phyloP scores from a whole-genome alignment of 192 early-diverging fungal genomes.

The Coemansia sp. region DNA sequence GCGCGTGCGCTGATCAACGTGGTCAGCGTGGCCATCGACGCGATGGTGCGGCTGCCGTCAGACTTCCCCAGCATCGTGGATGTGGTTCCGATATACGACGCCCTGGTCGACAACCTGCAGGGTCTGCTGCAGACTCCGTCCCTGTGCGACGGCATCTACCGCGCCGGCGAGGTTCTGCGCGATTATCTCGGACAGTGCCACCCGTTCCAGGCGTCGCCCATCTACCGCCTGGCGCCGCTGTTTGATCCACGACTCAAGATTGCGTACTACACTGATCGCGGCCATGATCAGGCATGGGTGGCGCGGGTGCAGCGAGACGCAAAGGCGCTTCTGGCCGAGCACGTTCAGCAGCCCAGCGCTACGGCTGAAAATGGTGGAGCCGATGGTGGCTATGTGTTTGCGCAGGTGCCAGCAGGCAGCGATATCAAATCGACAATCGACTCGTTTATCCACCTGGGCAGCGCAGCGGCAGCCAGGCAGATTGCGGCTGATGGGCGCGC shows the following conservation, averaged over 20 bases:
- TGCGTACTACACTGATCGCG: conserved; percentile 43
- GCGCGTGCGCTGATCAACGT: conserved; percentile 34
- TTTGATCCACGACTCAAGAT: conserved; percentile 52
- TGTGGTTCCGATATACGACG: conserved; percentile 48
- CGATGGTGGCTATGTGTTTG: conserved; percentile 2
- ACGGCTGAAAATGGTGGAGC: too few species aligned
- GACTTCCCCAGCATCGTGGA: conserved; percentile 47
- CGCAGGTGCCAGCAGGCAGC: conserved; percentile 1
- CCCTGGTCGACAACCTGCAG: conserved; percentile 32
- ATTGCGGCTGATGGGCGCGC: conserved; percentile 35
- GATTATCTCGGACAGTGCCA: conserved; percentile 48
- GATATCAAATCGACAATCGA: conserved; percentile 35
- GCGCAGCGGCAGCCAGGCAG: conserved; percentile 19
- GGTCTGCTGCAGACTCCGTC: conserved; percentile 23
- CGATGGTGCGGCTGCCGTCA: conserved; percentile 14
- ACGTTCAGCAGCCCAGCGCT: conserved; percentile 1
- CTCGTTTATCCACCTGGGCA: conserved; percentile 32
- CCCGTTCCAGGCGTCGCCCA: conserved; percentile 54
- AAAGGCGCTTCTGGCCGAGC: conserved; percentile 27
- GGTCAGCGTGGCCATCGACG: conserved; percentile 17
- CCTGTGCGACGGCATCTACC: conserved; percentile 29
- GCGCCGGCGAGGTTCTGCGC: conserved; percentile 30
- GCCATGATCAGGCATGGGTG: conserved; percentile 36
- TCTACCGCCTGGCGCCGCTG: conserved; percentile 50
- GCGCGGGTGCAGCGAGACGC: conserved; percentile 44